These are phyloP conservation scores for Alternaria brassicae DNA, from an alignment of 2,329 filamentous ascomycete species.

Conservation along the genomic window DNA sequence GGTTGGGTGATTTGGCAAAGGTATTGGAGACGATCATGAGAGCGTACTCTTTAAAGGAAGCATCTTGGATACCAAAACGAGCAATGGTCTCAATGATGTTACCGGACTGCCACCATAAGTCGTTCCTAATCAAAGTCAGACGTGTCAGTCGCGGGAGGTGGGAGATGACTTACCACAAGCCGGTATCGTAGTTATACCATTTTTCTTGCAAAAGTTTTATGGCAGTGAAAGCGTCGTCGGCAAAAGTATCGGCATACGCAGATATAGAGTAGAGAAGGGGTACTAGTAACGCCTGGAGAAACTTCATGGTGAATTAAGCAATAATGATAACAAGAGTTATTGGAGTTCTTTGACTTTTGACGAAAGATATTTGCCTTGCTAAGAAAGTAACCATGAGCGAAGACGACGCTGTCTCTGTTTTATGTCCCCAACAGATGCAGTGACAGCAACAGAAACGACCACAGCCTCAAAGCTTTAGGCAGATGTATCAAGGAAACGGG, in stretches of 20 bases:
- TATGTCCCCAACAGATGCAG: slow-evolving; percentile 25
- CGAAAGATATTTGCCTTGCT: slow-evolving; percentile 1
- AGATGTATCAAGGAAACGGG: slow-evolving; percentile 19
- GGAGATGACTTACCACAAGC: slow-evolving; percentile 39
- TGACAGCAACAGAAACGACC: slow-evolving; percentile 25
- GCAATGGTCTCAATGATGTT: slow-evolving; percentile 47
- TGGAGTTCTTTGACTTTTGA: not conserved
- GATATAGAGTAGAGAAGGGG: slow-evolving; percentile 21
- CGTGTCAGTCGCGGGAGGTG: not conserved
- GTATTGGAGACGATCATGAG: slow-evolving; percentile 44
- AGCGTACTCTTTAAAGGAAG: slow-evolving; percentile 38
- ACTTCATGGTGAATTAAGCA: slow-evolving; percentile 30
- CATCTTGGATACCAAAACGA: slow-evolving; percentile 41
- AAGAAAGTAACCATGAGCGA: slow-evolving; percentile 4
- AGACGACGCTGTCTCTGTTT: slow-evolving; percentile 24
- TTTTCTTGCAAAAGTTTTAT: slow-evolving; percentile 42
- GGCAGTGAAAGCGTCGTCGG: slow-evolving; percentile 35
- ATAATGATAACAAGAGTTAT: not conserved
- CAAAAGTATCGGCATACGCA: slow-evolving; percentile 30
- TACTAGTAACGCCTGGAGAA: slow-evolving; percentile 18
- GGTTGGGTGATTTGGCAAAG: slow-evolving; percentile 40
- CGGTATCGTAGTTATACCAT: slow-evolving; percentile 44
- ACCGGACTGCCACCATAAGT: slow-evolving; percentile 51
- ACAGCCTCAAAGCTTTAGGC: slow-evolving; percentile 15
- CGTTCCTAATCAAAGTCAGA: slow-evolving; percentile 18